These are phyloP conservation scores for Piper betle DNA, from an alignment of 164 flowering plant species.

Conservation along the genomic window DNA sequence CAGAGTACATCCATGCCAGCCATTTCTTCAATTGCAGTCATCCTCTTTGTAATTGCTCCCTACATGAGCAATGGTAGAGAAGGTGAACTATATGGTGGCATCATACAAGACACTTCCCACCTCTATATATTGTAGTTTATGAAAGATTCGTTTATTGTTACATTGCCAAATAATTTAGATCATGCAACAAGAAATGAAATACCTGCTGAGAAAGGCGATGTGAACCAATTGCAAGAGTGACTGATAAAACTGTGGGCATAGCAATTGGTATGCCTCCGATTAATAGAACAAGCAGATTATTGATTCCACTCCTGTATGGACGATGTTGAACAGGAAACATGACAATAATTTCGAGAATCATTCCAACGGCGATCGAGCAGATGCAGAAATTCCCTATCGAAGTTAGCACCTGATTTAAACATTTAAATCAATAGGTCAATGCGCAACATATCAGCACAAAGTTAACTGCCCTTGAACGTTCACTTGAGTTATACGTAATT, in stretches of 20 bases:
- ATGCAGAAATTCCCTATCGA: conserved; percentile 87
- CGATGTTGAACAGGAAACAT: conserved; percentile 75
- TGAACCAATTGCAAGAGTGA: conserved; percentile 86
- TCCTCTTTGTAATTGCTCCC: conserved; percentile 88
- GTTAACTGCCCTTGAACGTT: too few species aligned
- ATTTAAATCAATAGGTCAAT: too few species aligned
- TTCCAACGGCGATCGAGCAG: conserved; percentile 82
- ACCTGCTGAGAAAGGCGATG: conserved; percentile 84
- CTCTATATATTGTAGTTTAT: background rate
- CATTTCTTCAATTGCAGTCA: conserved; percentile 95
- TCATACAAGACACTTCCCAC: background rate
- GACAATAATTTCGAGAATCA: conserved; percentile 74
- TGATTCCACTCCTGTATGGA: conserved; percentile 58
- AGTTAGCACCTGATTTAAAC: conserved; percentile 57
- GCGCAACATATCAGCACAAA: too few species aligned
- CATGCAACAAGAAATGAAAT: background rate
- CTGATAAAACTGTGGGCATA: conserved; percentile 87
- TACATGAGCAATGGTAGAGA: conserved; percentile 8
- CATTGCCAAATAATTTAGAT: too few species aligned
- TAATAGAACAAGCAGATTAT: conserved; percentile 78
- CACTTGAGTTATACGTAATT: too few species aligned
- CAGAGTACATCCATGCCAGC: conserved; percentile 92
- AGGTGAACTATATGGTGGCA: background rate
- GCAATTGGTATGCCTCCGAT: conserved; percentile 92
- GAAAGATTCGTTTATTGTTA: too few species aligned